phyloP scores from a whole-genome alignment of 352 stramenopile genomes.

The Peronosclerospora sorghi region DNA sequence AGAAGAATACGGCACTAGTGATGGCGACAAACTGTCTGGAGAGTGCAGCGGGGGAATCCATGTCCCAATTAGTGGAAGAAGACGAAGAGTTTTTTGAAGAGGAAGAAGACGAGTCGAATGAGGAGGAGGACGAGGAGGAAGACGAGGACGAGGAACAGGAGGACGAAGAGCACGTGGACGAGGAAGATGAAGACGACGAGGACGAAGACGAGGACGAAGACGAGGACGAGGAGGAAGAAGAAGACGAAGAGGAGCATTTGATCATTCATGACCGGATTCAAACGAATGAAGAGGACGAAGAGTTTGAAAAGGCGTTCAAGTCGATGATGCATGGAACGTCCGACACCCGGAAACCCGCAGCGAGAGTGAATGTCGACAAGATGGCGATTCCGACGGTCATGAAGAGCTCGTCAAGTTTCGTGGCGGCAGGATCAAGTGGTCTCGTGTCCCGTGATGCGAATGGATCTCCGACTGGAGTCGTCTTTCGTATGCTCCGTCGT shows the following conservation, averaged over 20 bases:
- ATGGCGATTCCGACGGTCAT: conserved; percentile 81
- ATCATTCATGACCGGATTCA: conserved; percentile 79
- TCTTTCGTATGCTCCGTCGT: conserved; percentile 92
- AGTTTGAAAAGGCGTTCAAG: conserved; percentile 84
- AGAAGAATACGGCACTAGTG: conserved; percentile 40
- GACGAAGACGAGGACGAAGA: conserved; percentile 64
- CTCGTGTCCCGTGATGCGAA: conserved; percentile 16
- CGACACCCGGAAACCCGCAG: conserved; percentile 49
- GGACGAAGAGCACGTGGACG: conserved; percentile 29
- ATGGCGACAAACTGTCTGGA: conserved; percentile 23
- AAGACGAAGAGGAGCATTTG: conserved; percentile 80
- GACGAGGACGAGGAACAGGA: conserved; percentile 52
- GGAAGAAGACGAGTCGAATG: conserved; percentile 45
- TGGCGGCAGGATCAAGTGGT: conserved; percentile 5
- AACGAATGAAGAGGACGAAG: conserved; percentile 74
- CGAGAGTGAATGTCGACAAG: conserved; percentile 78
- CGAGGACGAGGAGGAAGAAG: conserved; percentile 43
- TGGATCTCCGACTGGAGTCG: conserved; percentile 37
- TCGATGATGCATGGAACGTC: conserved; percentile 66
- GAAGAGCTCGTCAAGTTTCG: conserved; percentile 29
- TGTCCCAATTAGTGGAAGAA: conserved; percentile 28
- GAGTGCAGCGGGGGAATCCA: conserved; percentile 22
- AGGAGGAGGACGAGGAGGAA: conserved; percentile 48
- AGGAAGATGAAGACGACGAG: conserved; percentile 50
- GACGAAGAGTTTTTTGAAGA: conserved; percentile 31